Conservation (phyloP, 148 eudicot genomes). For the Cornus suecica region DNA sequence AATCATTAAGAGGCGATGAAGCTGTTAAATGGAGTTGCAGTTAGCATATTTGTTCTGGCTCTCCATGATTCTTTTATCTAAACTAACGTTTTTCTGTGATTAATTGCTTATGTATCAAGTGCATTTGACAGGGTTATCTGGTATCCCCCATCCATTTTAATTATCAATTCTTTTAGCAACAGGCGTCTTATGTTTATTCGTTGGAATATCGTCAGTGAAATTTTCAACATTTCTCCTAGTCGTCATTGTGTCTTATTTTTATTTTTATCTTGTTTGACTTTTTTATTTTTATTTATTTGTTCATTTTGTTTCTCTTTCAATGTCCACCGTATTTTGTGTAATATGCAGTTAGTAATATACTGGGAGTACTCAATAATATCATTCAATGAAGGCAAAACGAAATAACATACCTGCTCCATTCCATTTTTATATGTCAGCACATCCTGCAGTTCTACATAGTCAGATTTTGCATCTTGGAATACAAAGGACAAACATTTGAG, state of each 20-base stretch:
- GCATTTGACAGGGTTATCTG: not conserved
- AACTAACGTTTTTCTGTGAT: not conserved
- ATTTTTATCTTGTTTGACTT: no score
- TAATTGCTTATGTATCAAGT: not conserved
- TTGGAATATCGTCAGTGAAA: not conserved
- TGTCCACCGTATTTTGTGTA: not conserved
- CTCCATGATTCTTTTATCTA: not conserved
- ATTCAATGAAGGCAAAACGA: not conserved
- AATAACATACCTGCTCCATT: conserved; percentile 37
- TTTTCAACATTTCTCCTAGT: not conserved
- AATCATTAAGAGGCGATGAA: not conserved
- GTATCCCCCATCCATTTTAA: no score
- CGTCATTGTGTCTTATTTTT: not conserved
- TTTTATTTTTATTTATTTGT: no score
- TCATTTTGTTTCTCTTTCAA: not conserved
- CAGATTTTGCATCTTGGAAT: conserved; percentile 8
- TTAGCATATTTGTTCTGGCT: not conserved
- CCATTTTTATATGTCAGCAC: conserved; percentile 36
- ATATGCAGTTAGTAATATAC: not conserved
- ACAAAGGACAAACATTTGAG: not conserved
- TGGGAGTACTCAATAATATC: not conserved
- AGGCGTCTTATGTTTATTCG: not conserved
- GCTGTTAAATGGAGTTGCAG: not conserved
- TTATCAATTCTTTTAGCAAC: not conserved
- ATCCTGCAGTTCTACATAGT: conserved; percentile 41